Conservation (phyloP, 164 flowering plant species). For the Piper betle region DNA sequence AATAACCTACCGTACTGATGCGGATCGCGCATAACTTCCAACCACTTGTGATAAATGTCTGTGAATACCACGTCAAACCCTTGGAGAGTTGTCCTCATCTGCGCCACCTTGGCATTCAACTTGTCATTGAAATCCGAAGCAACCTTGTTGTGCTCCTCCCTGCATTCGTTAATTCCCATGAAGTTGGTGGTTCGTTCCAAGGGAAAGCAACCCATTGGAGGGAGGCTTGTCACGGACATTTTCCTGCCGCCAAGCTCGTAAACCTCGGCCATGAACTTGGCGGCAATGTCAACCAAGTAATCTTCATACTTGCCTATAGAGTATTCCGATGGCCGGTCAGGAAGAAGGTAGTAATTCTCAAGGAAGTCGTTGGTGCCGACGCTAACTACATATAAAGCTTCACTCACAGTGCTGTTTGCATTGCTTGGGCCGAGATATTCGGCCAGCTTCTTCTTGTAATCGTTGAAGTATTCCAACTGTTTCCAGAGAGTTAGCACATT, state of each 20-base stretch:
- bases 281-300: slow-evolving; percentile 9
- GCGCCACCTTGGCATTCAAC: slow-evolving; percentile 4
- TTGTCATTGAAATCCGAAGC: slow-evolving; percentile 12
- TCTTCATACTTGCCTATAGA: slow-evolving; percentile 9
- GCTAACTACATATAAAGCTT: slow-evolving; percentile 47
- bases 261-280: slow-evolving; percentile 8
- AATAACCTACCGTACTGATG: slow-evolving; percentile 12
- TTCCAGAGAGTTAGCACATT: slow-evolving; percentile 54
- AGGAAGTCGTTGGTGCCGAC: slow-evolving; percentile 69
- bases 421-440: slow-evolving; percentile 22
- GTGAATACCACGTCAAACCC: slow-evolving; percentile 8
- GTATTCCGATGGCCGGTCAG: slow-evolving; percentile 8
- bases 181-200: slow-evolving; percentile 12
- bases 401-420: slow-evolving; percentile 22
- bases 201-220: slow-evolving; percentile 77
- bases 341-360: slow-evolving; percentile 16
- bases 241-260: slow-evolving; percentile 30
- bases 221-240: slow-evolving; percentile 35
- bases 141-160: slow-evolving; percentile 10
- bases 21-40: slow-evolving; percentile 10
- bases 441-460: slow-evolving; percentile 34
- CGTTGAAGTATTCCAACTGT: slow-evolving; percentile 53
- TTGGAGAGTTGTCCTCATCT: slow-evolving; percentile 1
- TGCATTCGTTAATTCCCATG: slow-evolving; percentile 3
- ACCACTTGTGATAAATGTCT: slow-evolving; percentile 7